Base-by-base conservation (phyloP, 2,329 filamentous ascomycete species). In the Botrytis elliptica region DNA sequence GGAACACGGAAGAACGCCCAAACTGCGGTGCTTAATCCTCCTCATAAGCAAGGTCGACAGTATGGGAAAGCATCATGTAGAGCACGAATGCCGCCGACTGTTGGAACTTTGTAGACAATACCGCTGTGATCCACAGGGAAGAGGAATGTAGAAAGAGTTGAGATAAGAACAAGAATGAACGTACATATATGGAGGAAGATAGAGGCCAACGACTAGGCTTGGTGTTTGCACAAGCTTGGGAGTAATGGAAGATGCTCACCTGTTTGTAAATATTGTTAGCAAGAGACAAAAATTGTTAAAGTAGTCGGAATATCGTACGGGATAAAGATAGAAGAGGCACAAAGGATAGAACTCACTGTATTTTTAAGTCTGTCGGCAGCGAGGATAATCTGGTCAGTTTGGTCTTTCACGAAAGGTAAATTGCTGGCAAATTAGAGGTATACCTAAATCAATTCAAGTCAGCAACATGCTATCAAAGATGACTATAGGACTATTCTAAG, bases 171-270 rank as follows among this genome's bases (percentile, higher is more conserved):
- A 14, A 5, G 8, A 20, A 29, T 55, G 46, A 25, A 55, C 46
- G 38, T 55, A 67, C 46, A 67, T 14, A 20, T 52, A 6, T 55
- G 33, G 38, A 40, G 25, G 46, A 36, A 40, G 33, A 22, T 52
- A 29, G 12, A 55, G 36, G 33, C 8, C 7, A 8, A 22, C 18
- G 12, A 29, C 16, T 55, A 12, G 46, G 40, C 9, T 29, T 55
- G 46, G n/a, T 55, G 33, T 40, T 67, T n/a, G n/a, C 14, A 20
- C 9, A 40, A 16, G 29, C 38, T 46, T 29, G 38, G 8, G 25
- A n/a, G 46, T 55, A 22, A 29, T 38, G 25, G 65, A 22, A 67
- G 46, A 40, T 36, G 36, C 65, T 67, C 65, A 67, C 65, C 65
- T 67, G 25, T 29, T 29, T 49, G 2, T 67, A 6, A 29, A 55